phyloP scores from a whole-genome alignment of 805 yeast genomes.

The Candida stauntonica region DNA sequence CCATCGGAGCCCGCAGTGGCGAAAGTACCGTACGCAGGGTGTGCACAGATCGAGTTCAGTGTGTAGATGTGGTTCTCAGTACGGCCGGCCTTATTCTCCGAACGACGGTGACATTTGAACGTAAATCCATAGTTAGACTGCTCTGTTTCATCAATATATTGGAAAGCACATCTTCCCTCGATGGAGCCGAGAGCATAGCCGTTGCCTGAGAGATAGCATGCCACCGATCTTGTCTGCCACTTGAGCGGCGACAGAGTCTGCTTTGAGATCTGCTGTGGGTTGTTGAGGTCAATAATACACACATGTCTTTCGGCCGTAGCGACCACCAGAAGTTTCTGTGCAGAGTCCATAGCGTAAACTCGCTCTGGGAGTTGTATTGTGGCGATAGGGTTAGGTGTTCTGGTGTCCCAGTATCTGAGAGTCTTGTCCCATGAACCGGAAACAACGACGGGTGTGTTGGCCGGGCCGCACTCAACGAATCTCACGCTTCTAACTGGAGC shows the following conservation, averaged over 20 bases:
- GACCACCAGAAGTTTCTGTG: constrained; percentile 80
- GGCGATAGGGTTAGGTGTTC: constrained; percentile 77
- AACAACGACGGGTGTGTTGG: constrained; percentile 72
- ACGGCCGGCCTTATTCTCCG: constrained; percentile 44
- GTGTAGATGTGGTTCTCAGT: constrained; percentile 71
- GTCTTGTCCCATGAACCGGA: constrained; percentile 98
- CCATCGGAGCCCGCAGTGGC: constrained; percentile 96
- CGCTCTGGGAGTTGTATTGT: constrained; percentile 84
- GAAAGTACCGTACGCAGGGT: constrained; percentile 87
- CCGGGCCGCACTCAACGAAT: constrained; percentile 80
- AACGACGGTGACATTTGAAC: constrained; percentile 90
- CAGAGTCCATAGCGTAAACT: constrained; percentile 83
- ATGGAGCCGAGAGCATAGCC: constrained; percentile 92
- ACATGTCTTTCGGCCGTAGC: constrained; percentile 91
- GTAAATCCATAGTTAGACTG: constrained; percentile 75
- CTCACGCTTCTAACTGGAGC: constrained; percentile 73
- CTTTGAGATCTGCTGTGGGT: constrained; percentile 80
- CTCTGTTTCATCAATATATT: constrained; percentile 80
- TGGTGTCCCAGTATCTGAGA: constrained; percentile 89
- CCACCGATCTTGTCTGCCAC: constrained; percentile 79
- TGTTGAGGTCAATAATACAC: constrained; percentile 69
- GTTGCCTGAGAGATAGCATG: constrained; percentile 87
- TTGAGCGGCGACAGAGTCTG: constrained; percentile 72
- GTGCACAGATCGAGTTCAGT: constrained; percentile 77
- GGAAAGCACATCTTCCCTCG: constrained; percentile 95